These are phyloP conservation scores for Penicillium pancosmium DNA, from an alignment of 495 filamentous ascomycete genomes.

Conservation along the genomic window DNA sequence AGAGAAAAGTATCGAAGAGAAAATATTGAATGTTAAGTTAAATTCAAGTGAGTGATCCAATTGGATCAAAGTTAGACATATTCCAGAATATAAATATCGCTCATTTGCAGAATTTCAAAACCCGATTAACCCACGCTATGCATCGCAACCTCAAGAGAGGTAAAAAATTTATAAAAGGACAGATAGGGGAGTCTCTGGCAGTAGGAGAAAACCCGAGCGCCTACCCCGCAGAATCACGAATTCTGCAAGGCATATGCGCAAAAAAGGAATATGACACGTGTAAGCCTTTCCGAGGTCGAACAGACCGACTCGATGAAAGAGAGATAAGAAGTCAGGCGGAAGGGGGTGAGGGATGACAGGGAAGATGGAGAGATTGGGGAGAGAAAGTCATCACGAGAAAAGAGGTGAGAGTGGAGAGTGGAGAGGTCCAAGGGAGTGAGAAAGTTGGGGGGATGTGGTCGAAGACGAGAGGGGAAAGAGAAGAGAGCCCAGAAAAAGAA, in stretches of 20 bases:
- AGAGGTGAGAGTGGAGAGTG: conserved; percentile 11
- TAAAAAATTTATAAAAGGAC: background rate
- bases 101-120: conserved; percentile 22
- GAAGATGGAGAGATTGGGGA: background rate
- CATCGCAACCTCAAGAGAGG: conserved; percentile 17
- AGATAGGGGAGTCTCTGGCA: conserved; percentile 13
- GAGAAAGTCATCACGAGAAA: conserved; percentile 4
- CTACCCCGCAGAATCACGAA: conserved; percentile 3
- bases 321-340: conserved; percentile 5
- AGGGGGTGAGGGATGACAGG: background rate
- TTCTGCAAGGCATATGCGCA: conserved; percentile 18
- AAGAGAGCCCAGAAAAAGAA: background rate
- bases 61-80: conserved; percentile 11
- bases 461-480: background rate
- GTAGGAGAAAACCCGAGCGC: background rate
- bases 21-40: background rate
- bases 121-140: conserved; percentile 34
- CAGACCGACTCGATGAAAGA: conserved; percentile 10
- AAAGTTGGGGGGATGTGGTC: background rate
- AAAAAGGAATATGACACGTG: conserved; percentile 28
- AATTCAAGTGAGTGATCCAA: conserved; percentile 2
- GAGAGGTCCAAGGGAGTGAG: background rate
- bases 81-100: conserved; percentile 23
- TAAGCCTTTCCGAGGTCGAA: conserved; percentile 20
- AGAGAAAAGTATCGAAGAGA: background rate